phyloP scores from a whole-genome alignment of 129 eudicot genomes.

The Ambrosia trifida region DNA sequence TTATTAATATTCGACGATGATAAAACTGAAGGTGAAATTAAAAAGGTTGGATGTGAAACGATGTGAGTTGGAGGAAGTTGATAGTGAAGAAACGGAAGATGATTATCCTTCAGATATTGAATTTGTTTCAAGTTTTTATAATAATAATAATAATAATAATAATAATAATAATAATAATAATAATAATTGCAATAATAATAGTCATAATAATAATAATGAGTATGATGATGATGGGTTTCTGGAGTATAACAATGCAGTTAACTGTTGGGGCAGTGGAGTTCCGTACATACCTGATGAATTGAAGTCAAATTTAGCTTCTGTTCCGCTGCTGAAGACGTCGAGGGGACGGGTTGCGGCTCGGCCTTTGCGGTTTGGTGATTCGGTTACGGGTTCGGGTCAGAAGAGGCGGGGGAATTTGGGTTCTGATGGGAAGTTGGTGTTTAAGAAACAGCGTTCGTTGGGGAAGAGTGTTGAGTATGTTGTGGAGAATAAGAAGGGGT shows the following conservation, averaged over 20 bases:
- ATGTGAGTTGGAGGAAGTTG: constrained; percentile 36
- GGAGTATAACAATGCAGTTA: constrained; percentile 19
- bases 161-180: too few relatives aligned
- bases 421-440: constrained; percentile 15
- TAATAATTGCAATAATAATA: too few relatives aligned
- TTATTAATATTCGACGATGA: constrained; percentile 25
- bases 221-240: background rate
- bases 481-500: constrained; percentile 41
- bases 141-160: too few relatives aligned
- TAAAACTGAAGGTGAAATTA: constrained; percentile 33
- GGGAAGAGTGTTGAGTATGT: constrained; percentile 10
- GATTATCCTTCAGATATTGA: constrained; percentile 29
- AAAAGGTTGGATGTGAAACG: constrained; percentile 60
- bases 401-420: constrained; percentile 25
- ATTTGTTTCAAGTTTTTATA: background rate
- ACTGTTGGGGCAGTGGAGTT: constrained; percentile 36
- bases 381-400: constrained; percentile 35
- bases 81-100: constrained; percentile 29
- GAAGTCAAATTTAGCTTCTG: constrained; percentile 19
- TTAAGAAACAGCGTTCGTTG: constrained; percentile 35
- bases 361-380: constrained; percentile 48
- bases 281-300: constrained; percentile 22
- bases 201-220: too few relatives aligned
- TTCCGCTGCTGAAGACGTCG: constrained; percentile 46
- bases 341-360: constrained; percentile 48